phyloP scores from a whole-genome alignment of 352 stramenopile species.

The Globisporangium parvum region DNA sequence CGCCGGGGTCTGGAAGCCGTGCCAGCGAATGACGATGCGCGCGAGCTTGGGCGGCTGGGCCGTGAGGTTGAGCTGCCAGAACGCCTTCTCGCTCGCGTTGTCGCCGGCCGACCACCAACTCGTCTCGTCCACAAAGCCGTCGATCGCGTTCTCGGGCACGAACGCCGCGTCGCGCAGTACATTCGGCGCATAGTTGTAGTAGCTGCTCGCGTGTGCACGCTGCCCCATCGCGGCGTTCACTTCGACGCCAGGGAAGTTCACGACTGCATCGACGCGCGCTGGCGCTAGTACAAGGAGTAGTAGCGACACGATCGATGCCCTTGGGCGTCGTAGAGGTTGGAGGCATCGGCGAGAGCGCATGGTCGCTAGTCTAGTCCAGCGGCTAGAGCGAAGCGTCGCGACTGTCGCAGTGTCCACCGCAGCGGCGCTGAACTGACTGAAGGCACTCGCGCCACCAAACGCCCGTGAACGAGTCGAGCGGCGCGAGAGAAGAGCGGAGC shows the following conservation, averaged over 20 bases:
- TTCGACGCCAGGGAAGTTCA: slow-evolving; percentile 64
- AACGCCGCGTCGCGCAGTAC: slow-evolving; percentile 50
- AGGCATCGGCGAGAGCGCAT: too few relatives aligned
- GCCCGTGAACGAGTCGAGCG: too few relatives aligned
- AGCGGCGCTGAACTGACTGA: too few relatives aligned
- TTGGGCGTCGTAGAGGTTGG: too few relatives aligned
- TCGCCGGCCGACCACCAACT: slow-evolving; percentile 77
- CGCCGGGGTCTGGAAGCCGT: slow-evolving; percentile 59
- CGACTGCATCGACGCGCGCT: slow-evolving; percentile 12
- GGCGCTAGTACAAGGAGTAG: background rate
- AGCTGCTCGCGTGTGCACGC: slow-evolving; percentile 52
- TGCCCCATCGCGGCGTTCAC: slow-evolving; percentile 59
- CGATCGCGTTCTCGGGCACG: slow-evolving; percentile 57
- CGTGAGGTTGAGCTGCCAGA: slow-evolving; percentile 78
- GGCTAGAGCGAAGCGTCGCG: too few relatives aligned
- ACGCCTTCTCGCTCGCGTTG: slow-evolving; percentile 30
- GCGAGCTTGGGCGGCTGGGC: slow-evolving; percentile 29
- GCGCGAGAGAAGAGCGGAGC: too few relatives aligned
- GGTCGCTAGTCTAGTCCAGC: too few relatives aligned
- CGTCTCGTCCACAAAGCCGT: slow-evolving; percentile 60
- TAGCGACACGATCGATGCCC: slow-evolving; percentile 2
- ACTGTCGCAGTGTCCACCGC: too few relatives aligned
- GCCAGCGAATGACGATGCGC: slow-evolving; percentile 67
- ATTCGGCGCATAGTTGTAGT: slow-evolving; percentile 71
- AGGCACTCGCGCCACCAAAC: too few relatives aligned